phyloP scores from a whole-genome alignment of 2,329 filamentous ascomycete species.

The Leptosphaerulina australis region DNA sequence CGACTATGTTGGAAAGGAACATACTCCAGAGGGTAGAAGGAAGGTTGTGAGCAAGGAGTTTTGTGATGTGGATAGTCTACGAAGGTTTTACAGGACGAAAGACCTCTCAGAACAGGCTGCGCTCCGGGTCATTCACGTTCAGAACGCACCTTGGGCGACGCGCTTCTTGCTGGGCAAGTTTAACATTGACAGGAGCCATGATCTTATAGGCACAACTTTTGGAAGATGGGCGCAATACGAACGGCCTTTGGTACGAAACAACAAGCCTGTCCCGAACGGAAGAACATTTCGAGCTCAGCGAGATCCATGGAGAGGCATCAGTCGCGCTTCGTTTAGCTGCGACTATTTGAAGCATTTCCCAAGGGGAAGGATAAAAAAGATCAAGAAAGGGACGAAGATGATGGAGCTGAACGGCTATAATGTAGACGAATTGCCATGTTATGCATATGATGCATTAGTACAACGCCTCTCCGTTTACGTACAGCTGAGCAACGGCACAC shows the following conservation, averaged over 20 bases:
- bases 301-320: constrained; percentile 59
- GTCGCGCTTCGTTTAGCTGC: constrained; percentile 57
- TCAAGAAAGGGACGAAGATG: constrained; percentile 46
- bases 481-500: constrained; percentile 54
- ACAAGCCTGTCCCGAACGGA: constrained; percentile 59
- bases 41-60: constrained; percentile 59
- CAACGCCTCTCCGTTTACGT: constrained; percentile 59
- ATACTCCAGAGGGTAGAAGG: constrained; percentile 47
- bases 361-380: constrained; percentile 29
- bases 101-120: constrained; percentile 45
- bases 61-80: constrained; percentile 51
- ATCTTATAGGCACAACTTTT: constrained; percentile 58
- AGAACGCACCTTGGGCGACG: constrained; percentile 60
- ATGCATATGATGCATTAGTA: constrained; percentile 58
- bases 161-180: constrained; percentile 58
- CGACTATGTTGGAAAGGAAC: constrained; percentile 54
- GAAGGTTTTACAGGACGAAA: constrained; percentile 52
- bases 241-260: constrained; percentile 55
- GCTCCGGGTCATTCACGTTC: constrained; percentile 56
- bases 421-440: constrained; percentile 50
- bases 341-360: constrained; percentile 59
- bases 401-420: constrained; percentile 60
- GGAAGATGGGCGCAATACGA: constrained; percentile 57
- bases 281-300: constrained; percentile 58
- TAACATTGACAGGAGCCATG: constrained; percentile 57